Evolutionary conservation across 1,284 basidiomycete species (phyloP), one percentile per base, ranked within the genome.

Genomic region (Rugosomyces carneus): DNA sequence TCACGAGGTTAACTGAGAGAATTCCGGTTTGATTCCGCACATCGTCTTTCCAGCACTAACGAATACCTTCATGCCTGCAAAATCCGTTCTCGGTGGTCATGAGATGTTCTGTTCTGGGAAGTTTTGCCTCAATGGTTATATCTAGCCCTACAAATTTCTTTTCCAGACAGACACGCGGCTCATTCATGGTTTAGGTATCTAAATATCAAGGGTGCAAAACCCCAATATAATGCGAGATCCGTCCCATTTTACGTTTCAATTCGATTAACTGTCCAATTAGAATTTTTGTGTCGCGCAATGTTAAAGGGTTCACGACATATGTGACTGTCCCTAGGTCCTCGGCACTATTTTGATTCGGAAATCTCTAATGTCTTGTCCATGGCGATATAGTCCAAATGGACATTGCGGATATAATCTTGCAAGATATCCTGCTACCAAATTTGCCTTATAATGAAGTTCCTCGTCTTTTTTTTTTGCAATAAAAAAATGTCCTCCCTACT

Each of bases 401-500:
- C n/a, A 10, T 10, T 9, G 4, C 3, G 13, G 15, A 4, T 34
- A 3, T 15, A 34, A 34, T 15, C 15, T 34, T 10, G 3, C 27
- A 29, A 29, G 27, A 5, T 2, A 29, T 29, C 11, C 21, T 7
- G 21, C 7, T 29, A 29, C 10, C 10, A 4, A 9, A 16, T 8
- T 13, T 3, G 31, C 31, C n/a, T 34, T 34, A 15, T 15, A 34
- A 34, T 3, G 2, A 34, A 16, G 13, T 1, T n/a, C 15, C 3
- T n/a, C 8, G 8, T 34, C 3, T n/a, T 6, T 15, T 16, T 8
- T 15, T 34, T 16, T 16, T 34, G 15, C 13, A 34, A 16, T 8
- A 3, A 2, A 15, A 8, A 34, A 35, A 67, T 66, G 64, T 50
- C 64, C 44, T 60, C 62, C 31, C 58, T 61, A 42, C 54, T 65